phyloP scores from a whole-genome alignment of 2,329 filamentous ascomycete species.

The Penicillium vulpinum region DNA sequence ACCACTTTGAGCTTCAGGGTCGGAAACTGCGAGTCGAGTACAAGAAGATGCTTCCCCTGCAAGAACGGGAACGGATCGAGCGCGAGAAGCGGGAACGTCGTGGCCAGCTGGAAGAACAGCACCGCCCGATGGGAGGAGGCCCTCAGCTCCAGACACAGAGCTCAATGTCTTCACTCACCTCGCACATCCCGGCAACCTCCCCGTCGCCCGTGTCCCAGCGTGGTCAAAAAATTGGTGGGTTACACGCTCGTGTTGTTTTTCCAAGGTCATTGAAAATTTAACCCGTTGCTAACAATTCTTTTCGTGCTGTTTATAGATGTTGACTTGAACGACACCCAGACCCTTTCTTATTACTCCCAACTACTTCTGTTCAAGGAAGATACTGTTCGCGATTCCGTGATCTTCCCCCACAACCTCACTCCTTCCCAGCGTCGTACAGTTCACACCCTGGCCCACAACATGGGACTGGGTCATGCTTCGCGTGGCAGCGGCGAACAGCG shows the following conservation, averaged over 20 bases:
- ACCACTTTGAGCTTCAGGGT: conserved; percentile 92
- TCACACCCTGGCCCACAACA: conserved; percentile 91
- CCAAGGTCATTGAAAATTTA: not conserved
- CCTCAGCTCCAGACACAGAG: conserved; percentile 76
- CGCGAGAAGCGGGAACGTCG: conserved; percentile 94
- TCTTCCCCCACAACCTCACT: conserved; percentile 77
- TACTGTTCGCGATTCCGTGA: conserved; percentile 71
- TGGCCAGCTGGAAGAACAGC: conserved; percentile 95
- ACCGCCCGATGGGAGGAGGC: conserved; percentile 65
- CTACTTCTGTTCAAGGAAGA: conserved; percentile 86
- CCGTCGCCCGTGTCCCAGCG: conserved; percentile 66
- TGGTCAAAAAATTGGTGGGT: conserved; percentile 40
- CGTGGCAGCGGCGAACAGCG: conserved; percentile 84
- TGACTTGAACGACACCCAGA: conserved; percentile 87
- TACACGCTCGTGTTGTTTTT: not conserved
- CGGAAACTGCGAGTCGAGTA: conserved; percentile 95
- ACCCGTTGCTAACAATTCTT: not conserved
- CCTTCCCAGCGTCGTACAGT: conserved; percentile 86
- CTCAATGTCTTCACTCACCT: conserved; percentile 77
- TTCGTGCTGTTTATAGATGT: conserved; percentile 57
- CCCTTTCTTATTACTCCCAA: conserved; percentile 85
- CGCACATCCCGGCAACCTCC: conserved; percentile 63
- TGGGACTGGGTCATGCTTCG: conserved; percentile 87
- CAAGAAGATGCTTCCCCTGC: conserved; percentile 97
- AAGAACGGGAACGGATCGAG: conserved; percentile 93